phyloP scores from a whole-genome alignment of 352 stramenopile genomes.

The Globisporangium acanthophoron region DNA sequence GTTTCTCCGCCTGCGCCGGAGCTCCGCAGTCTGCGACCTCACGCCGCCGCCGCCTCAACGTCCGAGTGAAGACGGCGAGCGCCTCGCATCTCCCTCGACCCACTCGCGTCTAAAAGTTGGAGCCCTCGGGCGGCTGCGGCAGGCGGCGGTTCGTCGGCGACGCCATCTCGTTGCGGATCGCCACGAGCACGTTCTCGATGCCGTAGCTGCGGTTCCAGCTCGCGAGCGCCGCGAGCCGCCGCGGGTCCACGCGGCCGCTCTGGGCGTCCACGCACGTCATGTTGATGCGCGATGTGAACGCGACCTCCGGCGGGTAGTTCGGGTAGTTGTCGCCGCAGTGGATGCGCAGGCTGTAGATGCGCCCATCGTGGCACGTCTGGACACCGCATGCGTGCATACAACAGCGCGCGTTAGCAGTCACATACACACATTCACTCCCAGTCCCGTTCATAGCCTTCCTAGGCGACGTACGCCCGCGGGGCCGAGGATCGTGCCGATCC shows the following conservation, averaged over 20 bases:
- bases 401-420: neutral
- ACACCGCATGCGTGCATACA: neutral
- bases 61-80: neutral
- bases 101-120: slow-evolving; percentile 77
- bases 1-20: too few relatives aligned
- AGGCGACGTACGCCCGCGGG: slow-evolving; percentile 85
- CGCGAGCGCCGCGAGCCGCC: slow-evolving; percentile 59
- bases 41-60: slow-evolving; percentile 1
- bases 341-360: slow-evolving; percentile 95
- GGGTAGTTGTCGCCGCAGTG: slow-evolving; percentile 94
- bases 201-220: slow-evolving; percentile 86
- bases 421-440: neutral
- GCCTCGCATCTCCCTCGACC: slow-evolving; percentile 4
- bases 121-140: slow-evolving; percentile 87
- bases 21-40: too few relatives aligned
- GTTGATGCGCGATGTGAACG: slow-evolving; percentile 97
- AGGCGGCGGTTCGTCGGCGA: slow-evolving; percentile 85
- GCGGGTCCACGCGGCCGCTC: slow-evolving; percentile 73
- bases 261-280: slow-evolving; percentile 94
- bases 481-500: slow-evolving; percentile 97
- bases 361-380: slow-evolving; percentile 93
- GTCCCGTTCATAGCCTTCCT: neutral
- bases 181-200: slow-evolving; percentile 89
- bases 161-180: slow-evolving; percentile 88
- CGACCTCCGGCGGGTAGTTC: slow-evolving; percentile 89